Conservation (phyloP, 2,329 filamentous ascomycete species). For the Trichoderma pleuroti region DNA sequence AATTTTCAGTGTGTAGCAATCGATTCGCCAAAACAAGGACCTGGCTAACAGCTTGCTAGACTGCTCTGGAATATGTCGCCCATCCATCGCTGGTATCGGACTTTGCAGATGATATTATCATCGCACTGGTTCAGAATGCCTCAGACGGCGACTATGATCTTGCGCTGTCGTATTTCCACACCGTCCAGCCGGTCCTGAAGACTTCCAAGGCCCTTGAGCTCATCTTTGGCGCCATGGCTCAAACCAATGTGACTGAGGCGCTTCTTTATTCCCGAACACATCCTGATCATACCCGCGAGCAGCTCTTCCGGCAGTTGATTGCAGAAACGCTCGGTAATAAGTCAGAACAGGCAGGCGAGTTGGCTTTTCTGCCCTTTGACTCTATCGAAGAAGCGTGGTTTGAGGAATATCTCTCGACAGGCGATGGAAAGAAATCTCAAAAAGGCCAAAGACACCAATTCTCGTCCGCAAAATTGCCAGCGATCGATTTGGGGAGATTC, state of each 20-base stretch:
- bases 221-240: slow-evolving; percentile 66
- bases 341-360: slow-evolving; percentile 57
- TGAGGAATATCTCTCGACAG: slow-evolving; percentile 61
- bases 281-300: slow-evolving; percentile 56
- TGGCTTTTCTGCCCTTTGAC: slow-evolving; percentile 71
- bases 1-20: slow-evolving; percentile 54
- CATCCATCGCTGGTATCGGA: slow-evolving; percentile 77
- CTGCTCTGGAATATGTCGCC: slow-evolving; percentile 70
- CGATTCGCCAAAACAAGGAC: not conserved
- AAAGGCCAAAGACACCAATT: slow-evolving; percentile 67
- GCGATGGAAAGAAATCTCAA: slow-evolving; percentile 61
- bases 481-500: slow-evolving; percentile 52
- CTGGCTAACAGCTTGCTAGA: slow-evolving; percentile 34
- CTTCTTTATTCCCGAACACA: slow-evolving; percentile 69
- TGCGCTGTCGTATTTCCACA: slow-evolving; percentile 74
- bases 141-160: slow-evolving; percentile 59
- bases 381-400: slow-evolving; percentile 71
- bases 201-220: slow-evolving; percentile 58
- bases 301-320: slow-evolving; percentile 66
- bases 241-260: slow-evolving; percentile 66
- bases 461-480: slow-evolving; percentile 70
- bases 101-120: slow-evolving; percentile 79
- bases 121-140: slow-evolving; percentile 61
- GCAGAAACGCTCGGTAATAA: slow-evolving; percentile 49
- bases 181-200: slow-evolving; percentile 69